A percentile compares a stretch with the other conserved stretches of the same genome.
Conservation (phyloP, 2,329 filamentous ascomycete genomes). For the Aureobasidium mangrovei region DNA sequence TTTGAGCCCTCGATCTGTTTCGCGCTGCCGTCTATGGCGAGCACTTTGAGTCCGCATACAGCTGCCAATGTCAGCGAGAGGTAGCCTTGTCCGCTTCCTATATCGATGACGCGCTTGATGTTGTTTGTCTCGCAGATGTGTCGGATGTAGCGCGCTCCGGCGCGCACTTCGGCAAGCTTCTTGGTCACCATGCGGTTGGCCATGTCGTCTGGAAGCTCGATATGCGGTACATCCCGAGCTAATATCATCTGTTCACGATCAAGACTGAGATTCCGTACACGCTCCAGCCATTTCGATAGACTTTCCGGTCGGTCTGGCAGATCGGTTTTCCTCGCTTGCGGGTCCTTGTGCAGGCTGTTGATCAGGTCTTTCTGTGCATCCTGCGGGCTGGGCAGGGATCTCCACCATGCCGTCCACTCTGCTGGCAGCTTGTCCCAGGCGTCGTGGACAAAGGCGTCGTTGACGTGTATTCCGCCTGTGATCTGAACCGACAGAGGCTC, state of each 20-base stretch:
- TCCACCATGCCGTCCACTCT: conserved; percentile 17
- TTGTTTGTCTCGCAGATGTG: conserved; percentile 14
- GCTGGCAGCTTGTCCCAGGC: conserved; percentile 13
- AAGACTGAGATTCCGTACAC: conserved; percentile 13
- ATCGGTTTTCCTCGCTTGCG: background rate
- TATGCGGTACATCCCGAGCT: background rate
- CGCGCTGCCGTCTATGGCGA: conserved; percentile 16
- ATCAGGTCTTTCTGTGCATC: conserved; percentile 16
- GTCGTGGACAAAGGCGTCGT: conserved; percentile 16
- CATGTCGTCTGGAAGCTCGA: conserved; percentile 8
- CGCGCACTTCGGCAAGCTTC: conserved; percentile 16
- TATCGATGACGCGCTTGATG: conserved; percentile 15
- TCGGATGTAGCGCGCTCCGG: conserved; percentile 14
- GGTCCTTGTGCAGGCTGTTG: conserved; percentile 9
- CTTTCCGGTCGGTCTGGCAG: conserved; percentile 7
- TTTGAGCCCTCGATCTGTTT: conserved; percentile 16
- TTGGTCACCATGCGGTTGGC: conserved; percentile 15
- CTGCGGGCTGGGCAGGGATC: conserved; percentile 3
- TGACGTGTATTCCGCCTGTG: conserved; percentile 17
- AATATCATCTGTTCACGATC: conserved; percentile 13
- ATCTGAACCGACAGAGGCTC: conserved; percentile 15
- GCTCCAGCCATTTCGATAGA: conserved; percentile 14
- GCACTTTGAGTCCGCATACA: conserved; percentile 11
- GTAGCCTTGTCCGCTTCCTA: conserved; percentile 17
- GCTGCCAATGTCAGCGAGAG: conserved; percentile 15